These are phyloP conservation scores for Serendipita sp. DNA, from an alignment of 768 basidiomycete species.

Conservation along the genomic window DNA sequence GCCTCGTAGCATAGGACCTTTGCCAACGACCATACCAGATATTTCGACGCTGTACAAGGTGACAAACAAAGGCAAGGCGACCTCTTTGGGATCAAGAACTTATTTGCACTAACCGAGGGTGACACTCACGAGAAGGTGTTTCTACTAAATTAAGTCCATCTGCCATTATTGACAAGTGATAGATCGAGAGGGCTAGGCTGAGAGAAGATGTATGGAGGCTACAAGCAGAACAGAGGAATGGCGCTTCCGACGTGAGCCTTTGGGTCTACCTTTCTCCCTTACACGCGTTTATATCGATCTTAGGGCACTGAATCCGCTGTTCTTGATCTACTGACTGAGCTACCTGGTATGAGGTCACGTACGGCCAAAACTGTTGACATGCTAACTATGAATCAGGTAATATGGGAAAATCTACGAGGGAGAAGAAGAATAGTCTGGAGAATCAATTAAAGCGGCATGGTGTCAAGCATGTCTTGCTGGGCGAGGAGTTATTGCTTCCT, in stretches of 20 bases:
- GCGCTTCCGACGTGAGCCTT: slow-evolving; percentile 39
- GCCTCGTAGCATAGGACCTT: not conserved
- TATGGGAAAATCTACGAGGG: slow-evolving; percentile 19
- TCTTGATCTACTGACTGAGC: not conserved
- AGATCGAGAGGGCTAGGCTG: slow-evolving; percentile 69
- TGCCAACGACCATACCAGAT: slow-evolving; percentile 25
- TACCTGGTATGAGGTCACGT: too few species aligned
- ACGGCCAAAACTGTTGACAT: not conserved
- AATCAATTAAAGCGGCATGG: slow-evolving; percentile 43
- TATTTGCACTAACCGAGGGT: slow-evolving; percentile 61
- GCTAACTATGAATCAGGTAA: slow-evolving; percentile 20
- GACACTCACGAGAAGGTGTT: slow-evolving; percentile 54
- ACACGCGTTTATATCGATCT: slow-evolving; percentile 26
- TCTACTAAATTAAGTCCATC: not conserved
- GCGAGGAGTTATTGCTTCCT: slow-evolving; percentile 51
- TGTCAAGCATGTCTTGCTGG: slow-evolving; percentile 57
- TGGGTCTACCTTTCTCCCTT: slow-evolving; percentile 54
- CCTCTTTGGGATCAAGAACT: slow-evolving; percentile 72
- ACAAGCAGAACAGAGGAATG: slow-evolving; percentile 38
- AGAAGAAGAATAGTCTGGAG: slow-evolving; percentile 32
- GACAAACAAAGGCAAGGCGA: slow-evolving; percentile 62
- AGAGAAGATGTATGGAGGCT: slow-evolving; percentile 71
- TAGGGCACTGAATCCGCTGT: not conserved
- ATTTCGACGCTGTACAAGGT: slow-evolving; percentile 72
- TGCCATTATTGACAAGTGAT: not conserved